Evolutionary conservation across 371 early-diverging fungal species (phyloP).

Genomic region (Basidiobolus heterosporus): DNA sequence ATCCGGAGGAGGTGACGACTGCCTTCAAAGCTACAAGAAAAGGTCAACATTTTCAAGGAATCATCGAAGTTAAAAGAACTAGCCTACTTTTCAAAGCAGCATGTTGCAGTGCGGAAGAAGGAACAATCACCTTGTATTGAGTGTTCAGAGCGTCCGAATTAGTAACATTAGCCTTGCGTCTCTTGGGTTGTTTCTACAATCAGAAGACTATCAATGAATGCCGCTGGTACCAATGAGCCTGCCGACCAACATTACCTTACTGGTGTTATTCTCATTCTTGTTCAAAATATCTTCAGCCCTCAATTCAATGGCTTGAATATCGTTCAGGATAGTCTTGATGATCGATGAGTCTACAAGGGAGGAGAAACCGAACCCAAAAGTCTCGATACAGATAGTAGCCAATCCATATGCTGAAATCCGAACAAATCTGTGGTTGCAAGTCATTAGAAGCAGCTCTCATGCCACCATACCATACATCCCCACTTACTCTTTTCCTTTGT

Average conservation of each 20-base stretch:
- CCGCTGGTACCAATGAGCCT: background rate
- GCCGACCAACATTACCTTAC: background rate
- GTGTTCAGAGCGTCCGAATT: conserved; percentile 13
- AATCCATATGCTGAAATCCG: background rate
- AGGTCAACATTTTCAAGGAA: background rate
- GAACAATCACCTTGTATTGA: background rate
- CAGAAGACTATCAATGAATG: background rate
- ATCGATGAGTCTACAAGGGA: background rate
- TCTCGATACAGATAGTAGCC: background rate
- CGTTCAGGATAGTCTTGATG: conserved; percentile 12
- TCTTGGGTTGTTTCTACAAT: conserved; percentile 11
- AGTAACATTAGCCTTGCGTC: conserved; percentile 18
- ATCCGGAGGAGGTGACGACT: background rate
- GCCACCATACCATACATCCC: background rate
- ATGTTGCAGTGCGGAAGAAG: conserved; percentile 1
- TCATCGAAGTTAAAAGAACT: background rate
- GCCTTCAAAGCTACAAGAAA: conserved; percentile 1
- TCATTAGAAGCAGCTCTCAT: background rate
- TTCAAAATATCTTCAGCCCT: background rate
- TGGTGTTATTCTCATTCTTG: background rate
- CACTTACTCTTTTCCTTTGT: conserved; percentile 16
- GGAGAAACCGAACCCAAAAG: background rate
- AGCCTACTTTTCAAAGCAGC: conserved; percentile 7
- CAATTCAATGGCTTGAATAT: conserved; percentile 6
- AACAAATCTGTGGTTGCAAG: background rate